Percentiles rank a stretch among this genome's conserved stretches.
Evolutionary conservation across 805 yeast species (phyloP).

Genomic region (Saccharomycopsis lassenensis): DNA sequence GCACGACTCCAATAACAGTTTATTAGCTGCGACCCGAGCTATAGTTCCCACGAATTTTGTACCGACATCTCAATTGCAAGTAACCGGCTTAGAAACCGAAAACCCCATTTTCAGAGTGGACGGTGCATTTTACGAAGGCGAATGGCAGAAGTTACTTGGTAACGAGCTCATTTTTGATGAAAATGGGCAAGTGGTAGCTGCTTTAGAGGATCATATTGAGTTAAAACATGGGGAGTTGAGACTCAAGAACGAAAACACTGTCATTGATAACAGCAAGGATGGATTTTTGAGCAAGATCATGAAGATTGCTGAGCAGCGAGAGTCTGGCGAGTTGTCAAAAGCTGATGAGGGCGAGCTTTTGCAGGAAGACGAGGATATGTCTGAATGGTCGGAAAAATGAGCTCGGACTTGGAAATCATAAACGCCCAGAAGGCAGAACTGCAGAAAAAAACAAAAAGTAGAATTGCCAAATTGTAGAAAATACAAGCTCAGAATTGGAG

Average conservation of each 20-base stretch:
- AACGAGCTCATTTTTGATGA: conserved; percentile 41
- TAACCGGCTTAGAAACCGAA: conserved; percentile 43
- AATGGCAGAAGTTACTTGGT: conserved; percentile 72
- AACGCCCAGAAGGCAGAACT: no score
- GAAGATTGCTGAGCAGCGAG: no score
- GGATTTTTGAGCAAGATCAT: no score
- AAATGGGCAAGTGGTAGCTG: conserved; percentile 19
- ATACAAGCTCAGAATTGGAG: no score
- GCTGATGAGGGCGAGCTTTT: no score
- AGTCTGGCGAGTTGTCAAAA: no score
- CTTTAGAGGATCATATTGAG: conserved; percentile 8
- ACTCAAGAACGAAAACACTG: conserved; percentile 5
- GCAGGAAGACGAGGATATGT: no score
- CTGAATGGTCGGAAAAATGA: no score
- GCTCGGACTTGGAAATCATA: no score
- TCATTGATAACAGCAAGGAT: no score
- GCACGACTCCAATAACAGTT: conserved; percentile 20
- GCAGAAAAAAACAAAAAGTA: no score
- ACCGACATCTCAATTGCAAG: conserved; percentile 35
- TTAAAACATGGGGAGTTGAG: conserved; percentile 9
- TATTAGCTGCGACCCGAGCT: conserved; percentile 1
- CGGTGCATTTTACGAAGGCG: conserved; percentile 53
- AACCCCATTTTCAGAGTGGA: conserved; percentile 50
- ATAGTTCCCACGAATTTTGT: neutral
- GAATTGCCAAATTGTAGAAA: no score